phyloP scores from a whole-genome alignment of 768 basidiomycete species.

The Pleurotus ostreatus region DNA sequence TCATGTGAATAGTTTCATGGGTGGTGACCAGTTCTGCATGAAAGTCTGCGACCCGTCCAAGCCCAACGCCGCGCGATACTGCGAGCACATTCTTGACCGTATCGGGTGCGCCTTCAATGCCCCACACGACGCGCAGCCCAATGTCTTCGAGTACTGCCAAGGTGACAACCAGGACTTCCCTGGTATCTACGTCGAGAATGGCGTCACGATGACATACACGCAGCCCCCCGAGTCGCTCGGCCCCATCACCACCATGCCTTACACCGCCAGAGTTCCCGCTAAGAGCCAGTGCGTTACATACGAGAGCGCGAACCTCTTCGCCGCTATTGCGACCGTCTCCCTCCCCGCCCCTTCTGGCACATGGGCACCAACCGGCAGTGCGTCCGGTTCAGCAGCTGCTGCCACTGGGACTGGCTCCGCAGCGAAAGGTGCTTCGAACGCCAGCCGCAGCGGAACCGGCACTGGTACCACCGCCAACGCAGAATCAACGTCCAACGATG shows the following conservation, averaged over 20 bases:
- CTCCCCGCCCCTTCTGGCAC: not conserved
- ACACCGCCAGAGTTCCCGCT: conserved; percentile 12
- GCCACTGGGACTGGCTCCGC: not conserved
- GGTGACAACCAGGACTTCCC: conserved; percentile 62
- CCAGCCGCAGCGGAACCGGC: not conserved
- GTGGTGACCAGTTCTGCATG: conserved; percentile 59
- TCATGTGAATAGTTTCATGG: conserved; percentile 56
- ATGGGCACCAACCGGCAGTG: not conserved
- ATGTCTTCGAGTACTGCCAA: conserved; percentile 60
- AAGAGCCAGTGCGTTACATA: conserved; percentile 11
- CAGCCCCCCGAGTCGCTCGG: conserved; percentile 13
- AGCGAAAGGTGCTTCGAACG: not conserved
- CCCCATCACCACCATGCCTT: conserved; percentile 11
- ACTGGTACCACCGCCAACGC: not conserved
- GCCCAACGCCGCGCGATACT: conserved; percentile 46
- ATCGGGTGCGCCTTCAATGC: conserved; percentile 75
- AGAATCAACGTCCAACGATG: not conserved
- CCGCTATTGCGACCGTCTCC: conserved; percentile 8
- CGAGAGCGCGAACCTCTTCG: conserved; percentile 8
- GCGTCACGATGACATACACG: conserved; percentile 17
- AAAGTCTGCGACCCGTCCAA: conserved; percentile 65
- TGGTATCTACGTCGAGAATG: conserved; percentile 41
- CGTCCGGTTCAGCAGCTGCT: not conserved
- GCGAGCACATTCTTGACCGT: conserved; percentile 72
- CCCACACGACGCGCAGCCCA: conserved; percentile 56